Base-by-base conservation (phyloP, 192 early-diverging fungal species). In the Linnemannia elongata region DNA sequence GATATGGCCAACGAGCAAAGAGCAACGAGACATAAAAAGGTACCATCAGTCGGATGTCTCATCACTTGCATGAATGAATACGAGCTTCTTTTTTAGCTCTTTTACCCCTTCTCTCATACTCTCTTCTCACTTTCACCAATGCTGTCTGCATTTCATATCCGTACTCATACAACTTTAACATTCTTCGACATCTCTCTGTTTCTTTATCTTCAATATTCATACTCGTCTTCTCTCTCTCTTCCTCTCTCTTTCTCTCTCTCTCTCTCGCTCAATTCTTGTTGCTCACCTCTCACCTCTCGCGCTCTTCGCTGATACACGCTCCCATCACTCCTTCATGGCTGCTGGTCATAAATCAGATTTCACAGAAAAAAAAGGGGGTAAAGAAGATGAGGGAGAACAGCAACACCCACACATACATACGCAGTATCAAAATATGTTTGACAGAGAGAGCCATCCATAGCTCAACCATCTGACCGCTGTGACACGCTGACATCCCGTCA, bases 321-420 rank as follows among this genome's bases (percentile, higher is more conserved):
- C 49, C 49, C 49, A 20, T 66, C 13, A 7, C 60, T 66, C 27
- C 13, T 66, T 30, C 30, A 10, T 66, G 12, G 9, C 49, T 52
- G 49, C 49, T 52, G 49, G 49, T 3, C 60, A 33, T 2, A 66
- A 30, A 33, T 27, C n/a, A 57, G 57, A 60, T 27, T 38, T 66
- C 30, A 39, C 12, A 27, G 18, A 38, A 77, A 69, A 78, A 69
- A 78, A 49, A 47, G 66, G 76, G 66, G 76, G 63, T 13, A n/a
- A 27, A 27, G 10, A 27, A 9, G 17, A 9, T 24, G 55, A 57
- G n/a, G 55, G 52, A 6, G 24, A 57, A n/a, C 24, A 57, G 7
- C 24, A 24, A n/a, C 55, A 57, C 54, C 6, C 13, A 49, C 47
- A 49, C 47, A 2, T 7, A 49, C 12, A 49, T 49, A 49, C 38